phyloP scores from a whole-genome alignment of 345 rosid genomes.

The thale cress (Arabidopsis thaliana) region DNA sequence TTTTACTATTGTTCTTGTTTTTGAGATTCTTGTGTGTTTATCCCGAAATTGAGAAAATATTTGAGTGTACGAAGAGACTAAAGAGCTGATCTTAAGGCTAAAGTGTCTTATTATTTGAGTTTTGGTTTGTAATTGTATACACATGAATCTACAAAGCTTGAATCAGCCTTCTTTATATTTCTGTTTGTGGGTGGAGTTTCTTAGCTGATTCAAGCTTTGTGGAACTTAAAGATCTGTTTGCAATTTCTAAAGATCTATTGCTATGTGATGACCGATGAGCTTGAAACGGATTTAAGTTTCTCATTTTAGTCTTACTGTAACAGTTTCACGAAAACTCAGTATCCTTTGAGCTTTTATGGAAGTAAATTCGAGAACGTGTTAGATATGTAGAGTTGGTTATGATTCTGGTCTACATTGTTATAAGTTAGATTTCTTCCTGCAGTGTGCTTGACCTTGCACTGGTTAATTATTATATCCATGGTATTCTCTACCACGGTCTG shows the following conservation, averaged over 20 bases:
- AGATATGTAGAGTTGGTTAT: neutral
- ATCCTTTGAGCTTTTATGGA: neutral
- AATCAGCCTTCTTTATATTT: neutral
- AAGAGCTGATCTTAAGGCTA: neutral
- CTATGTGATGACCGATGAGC: conserved; percentile 17
- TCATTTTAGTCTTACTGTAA: conserved; percentile 10
- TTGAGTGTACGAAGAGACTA: neutral
- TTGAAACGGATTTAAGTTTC: conserved; percentile 8
- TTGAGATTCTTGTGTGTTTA: conserved; percentile 5
- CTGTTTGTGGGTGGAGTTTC: conserved; percentile 12
- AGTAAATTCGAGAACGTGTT: neutral
- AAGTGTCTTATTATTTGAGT: neutral
- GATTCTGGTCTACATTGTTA: conserved; percentile 16
- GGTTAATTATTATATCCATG: neutral
- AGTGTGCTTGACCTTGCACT: neutral
- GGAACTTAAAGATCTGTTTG: conserved; percentile 10
- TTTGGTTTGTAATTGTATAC: conserved; percentile 11
- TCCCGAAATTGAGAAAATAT: neutral
- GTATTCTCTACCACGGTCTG: neutral
- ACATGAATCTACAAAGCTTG: neutral
- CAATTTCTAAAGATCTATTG: neutral
- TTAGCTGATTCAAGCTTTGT: conserved; percentile 9
- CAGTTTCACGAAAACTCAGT: neutral
- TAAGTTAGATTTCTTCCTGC: neutral
- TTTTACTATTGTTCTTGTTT: neutral